Base-by-base conservation (phyloP, 768 basidiomycete species). In the Serendipita sp. region DNA sequence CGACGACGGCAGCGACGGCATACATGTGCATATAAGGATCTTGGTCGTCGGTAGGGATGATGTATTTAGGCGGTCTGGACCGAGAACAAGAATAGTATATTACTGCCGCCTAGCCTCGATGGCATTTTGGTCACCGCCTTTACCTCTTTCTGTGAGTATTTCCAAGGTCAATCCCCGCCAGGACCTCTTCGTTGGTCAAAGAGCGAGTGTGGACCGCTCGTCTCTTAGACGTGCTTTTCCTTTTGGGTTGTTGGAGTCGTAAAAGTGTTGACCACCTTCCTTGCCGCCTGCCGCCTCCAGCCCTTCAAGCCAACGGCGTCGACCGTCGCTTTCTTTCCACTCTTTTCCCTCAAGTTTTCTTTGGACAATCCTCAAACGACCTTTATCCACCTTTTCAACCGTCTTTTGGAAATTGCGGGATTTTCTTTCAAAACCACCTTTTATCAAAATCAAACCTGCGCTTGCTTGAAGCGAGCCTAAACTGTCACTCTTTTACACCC, bases 291-390 rank as follows among this genome's bases (percentile, higher is more conserved):
- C 45, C 45, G n/a, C 45, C 26, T 48, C 53, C 20, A 31, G 24
- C 53, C 26, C 17, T 24, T 31, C 53, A 58, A 58, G 53, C 53
- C 53, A 58, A 58, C 53, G 53, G 53, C 53, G 53, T 58, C 53
- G 53, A 58, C 53, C 53, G 53, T 34, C 33, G 53, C 53, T 58
- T 58, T 58, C 31, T 58, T 58, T 58, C n/a, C 53, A 30, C 31
- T 58, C 53, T 24, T 58, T 58, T 22, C 24, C 38, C 38, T 28
- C 31, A 24, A 58, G 17, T 58, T 58, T n/a, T 34, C 53, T 58
- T 58, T 31, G 26, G 53, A 58, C 53, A 30, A 34, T 33, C 20
- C 16, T n/a, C 33, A n/a, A 13, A 24, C 33, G 17, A 34, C 20
- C 20, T 1, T 58, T 31, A 11, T 34, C 26, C 11, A 28, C 30